These are phyloP conservation scores for Colletotrichum sp. DNA, from an alignment of 2,329 filamentous ascomycete genomes.

Conservation along the genomic window DNA sequence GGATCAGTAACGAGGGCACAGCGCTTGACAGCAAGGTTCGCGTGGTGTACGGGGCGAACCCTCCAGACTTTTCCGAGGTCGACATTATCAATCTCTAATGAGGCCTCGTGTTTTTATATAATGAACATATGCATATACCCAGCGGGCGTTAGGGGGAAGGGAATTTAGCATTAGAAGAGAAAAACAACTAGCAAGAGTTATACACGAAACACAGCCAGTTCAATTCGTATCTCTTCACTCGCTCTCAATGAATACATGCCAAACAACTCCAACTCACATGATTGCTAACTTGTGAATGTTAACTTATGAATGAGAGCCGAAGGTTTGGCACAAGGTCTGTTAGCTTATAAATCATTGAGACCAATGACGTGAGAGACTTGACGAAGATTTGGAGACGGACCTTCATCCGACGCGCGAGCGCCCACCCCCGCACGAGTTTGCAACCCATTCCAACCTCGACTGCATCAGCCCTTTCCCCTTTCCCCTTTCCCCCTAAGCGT, in stretches of 20 bases:
- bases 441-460: background rate
- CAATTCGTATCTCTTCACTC: background rate
- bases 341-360: slow-evolving; percentile 16
- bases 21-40: slow-evolving; percentile 83
- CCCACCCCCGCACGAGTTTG: background rate
- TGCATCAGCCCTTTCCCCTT: background rate
- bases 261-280: background rate
- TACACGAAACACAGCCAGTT: background rate
- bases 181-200: background rate
- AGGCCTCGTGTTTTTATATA: background rate
- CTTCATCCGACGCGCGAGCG: background rate
- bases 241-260: background rate
- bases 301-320: background rate
- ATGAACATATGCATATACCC: slow-evolving; percentile 16
- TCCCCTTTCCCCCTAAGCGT: no score
- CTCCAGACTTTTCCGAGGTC: slow-evolving; percentile 88
- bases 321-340: background rate
- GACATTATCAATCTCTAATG: slow-evolving; percentile 79
- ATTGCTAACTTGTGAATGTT: background rate
- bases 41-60: slow-evolving; percentile 83
- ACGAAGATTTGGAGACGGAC: background rate
- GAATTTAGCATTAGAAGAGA: background rate
- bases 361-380: slow-evolving; percentile 11
- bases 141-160: slow-evolving; percentile 11
- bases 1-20: slow-evolving; percentile 94